phyloP scores from a whole-genome alignment of 2,329 filamentous ascomycete species.

The Penicillium olsonii region DNA sequence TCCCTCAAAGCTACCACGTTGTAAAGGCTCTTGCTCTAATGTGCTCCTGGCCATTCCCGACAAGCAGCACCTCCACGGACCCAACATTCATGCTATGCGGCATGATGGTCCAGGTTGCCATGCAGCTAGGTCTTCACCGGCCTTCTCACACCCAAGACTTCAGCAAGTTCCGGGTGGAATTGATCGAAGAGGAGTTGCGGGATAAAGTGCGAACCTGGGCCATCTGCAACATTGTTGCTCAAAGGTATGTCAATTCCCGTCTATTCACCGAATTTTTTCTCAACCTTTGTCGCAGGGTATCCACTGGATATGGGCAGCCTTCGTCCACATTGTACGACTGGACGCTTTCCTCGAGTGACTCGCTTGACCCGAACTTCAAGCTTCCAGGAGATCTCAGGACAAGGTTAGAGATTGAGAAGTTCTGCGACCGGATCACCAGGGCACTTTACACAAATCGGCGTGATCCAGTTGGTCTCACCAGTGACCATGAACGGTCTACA shows the following conservation, averaged over 20 bases:
- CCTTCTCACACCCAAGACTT: slow-evolving; percentile 64
- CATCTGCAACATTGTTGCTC: slow-evolving; percentile 67
- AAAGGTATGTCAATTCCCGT: slow-evolving; percentile 51
- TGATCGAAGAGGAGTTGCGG: slow-evolving; percentile 63
- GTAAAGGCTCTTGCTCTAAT: slow-evolving; percentile 65
- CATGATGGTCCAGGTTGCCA: slow-evolving; percentile 68
- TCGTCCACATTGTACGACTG: slow-evolving; percentile 63
- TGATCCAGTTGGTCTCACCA: slow-evolving; percentile 55
- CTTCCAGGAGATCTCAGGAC: slow-evolving; percentile 55
- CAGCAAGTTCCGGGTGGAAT: slow-evolving; percentile 52
- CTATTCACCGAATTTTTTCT: background rate
- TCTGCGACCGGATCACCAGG: slow-evolving; percentile 59
- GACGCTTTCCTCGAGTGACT: slow-evolving; percentile 52
- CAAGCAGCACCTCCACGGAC: slow-evolving; percentile 63
- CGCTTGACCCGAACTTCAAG: slow-evolving; percentile 48
- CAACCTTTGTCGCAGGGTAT: slow-evolving; percentile 49
- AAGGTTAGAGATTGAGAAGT: slow-evolving; percentile 59
- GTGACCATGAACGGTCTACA: slow-evolving; percentile 46
- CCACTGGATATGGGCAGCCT: slow-evolving; percentile 69
- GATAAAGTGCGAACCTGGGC: slow-evolving; percentile 69
- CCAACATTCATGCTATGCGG: slow-evolving; percentile 67
- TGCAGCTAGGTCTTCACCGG: slow-evolving; percentile 66
- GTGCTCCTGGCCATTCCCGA: slow-evolving; percentile 67
- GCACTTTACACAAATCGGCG: slow-evolving; percentile 58
- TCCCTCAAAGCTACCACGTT: slow-evolving; percentile 65